Evolutionary conservation across 2,329 filamentous ascomycete species (phyloP).

Genomic region (Colletotrichum australisinense): DNA sequence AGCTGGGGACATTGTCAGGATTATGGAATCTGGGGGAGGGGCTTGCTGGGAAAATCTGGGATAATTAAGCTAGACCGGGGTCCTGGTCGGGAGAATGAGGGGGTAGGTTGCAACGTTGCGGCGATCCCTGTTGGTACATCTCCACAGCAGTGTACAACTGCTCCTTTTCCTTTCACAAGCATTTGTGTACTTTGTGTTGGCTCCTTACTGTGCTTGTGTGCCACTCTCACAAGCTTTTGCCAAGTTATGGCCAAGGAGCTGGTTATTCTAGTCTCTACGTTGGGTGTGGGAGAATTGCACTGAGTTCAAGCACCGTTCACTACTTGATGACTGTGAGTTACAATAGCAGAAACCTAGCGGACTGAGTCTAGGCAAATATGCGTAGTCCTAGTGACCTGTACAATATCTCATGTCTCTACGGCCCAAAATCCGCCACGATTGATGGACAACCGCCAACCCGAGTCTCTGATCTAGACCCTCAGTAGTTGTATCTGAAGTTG

Average conservation of each 20-base stretch:
- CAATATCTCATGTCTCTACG: not conserved
- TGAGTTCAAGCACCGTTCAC: not conserved
- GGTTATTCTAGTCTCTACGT: not conserved
- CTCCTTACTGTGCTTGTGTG: not conserved
- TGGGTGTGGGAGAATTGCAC: not conserved
- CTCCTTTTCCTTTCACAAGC: not conserved
- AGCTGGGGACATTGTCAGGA: not conserved
- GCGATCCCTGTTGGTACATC: not conserved
- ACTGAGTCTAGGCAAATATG: not conserved
- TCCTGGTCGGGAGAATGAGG: not conserved
- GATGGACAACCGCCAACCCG: rapidly evolving
- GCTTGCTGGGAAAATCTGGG: not conserved
- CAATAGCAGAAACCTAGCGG: not conserved
- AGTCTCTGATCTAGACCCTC: not conserved
- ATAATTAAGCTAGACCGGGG: not conserved
- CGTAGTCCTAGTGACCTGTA: not conserved
- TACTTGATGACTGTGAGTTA: not conserved
- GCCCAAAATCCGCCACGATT: not conserved
- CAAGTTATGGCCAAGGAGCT: not conserved
- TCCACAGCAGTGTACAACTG: too few species aligned
- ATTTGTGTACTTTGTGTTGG: too few species aligned
- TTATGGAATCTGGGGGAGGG: not conserved
- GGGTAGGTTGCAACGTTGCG: conserved; percentile 4
- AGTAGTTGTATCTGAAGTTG: conserved; percentile 26
- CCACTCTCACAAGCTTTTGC: not conserved